phyloP scores from a whole-genome alignment of 176 grass and related monocot species.

The Canna indica region DNA sequence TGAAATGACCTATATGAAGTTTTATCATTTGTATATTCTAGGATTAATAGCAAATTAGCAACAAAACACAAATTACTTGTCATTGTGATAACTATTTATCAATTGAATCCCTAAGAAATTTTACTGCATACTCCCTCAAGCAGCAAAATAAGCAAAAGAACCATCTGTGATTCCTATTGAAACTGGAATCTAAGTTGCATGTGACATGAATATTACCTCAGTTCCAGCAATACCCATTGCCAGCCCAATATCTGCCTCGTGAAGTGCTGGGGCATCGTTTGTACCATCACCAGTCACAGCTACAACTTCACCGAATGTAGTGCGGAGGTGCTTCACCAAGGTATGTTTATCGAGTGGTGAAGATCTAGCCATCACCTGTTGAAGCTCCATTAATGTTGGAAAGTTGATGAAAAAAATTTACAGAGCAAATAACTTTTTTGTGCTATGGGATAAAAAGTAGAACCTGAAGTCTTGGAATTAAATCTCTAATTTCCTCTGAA shows the following conservation, averaged over 20 bases:
- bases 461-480: conserved; percentile 91
- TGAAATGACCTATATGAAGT: background rate
- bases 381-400: background rate
- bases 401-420: conserved; percentile 1
- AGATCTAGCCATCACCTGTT: conserved; percentile 91
- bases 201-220: conserved; percentile 38
- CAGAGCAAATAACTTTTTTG: background rate
- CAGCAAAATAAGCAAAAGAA: background rate
- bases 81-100: background rate
- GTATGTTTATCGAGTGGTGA: conserved; percentile 93
- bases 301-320: conserved; percentile 60
- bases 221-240: conserved; percentile 96
- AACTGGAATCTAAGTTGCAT: no score
- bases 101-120: background rate
- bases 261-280: conserved; percentile 90
- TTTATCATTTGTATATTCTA: background rate
- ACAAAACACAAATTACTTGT: background rate
- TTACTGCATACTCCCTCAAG: no score
- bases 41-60: background rate
- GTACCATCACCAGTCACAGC: conserved; percentile 94
- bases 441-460: background rate
- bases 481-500: conserved; percentile 44
- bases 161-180: no score
- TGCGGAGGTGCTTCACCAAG: conserved; percentile 82
- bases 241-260: conserved; percentile 91